Percentiles rank a stretch among this genome's conserved stretches.
These are phyloP conservation scores for Pyrenophora seminiperda DNA, from an alignment of 2,329 filamentous ascomycete species.

Conservation along the genomic window DNA sequence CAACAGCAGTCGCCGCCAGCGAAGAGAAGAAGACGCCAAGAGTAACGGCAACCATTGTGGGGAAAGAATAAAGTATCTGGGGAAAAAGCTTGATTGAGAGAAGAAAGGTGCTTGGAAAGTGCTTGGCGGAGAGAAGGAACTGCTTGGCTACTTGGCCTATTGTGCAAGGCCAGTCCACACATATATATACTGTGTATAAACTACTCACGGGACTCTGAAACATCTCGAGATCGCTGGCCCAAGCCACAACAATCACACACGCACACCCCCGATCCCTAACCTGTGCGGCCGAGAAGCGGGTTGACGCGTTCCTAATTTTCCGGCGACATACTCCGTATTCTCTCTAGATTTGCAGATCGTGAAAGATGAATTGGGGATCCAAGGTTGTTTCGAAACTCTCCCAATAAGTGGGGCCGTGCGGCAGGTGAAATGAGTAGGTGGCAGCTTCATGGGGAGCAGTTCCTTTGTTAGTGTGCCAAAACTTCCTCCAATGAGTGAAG, in stretches of 20 bases:
- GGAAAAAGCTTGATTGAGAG: slow-evolving; percentile 10
- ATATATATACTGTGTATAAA: slow-evolving; percentile 23
- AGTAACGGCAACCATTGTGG: slow-evolving; percentile 22
- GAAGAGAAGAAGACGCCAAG: slow-evolving; percentile 21
- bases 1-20: slow-evolving; percentile 28
- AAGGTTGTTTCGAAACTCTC: slow-evolving; percentile 13
- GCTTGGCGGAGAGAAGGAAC: slow-evolving; percentile 12
- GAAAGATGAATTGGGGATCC: slow-evolving; percentile 22
- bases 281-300: too few relatives aligned
- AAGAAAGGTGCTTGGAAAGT: slow-evolving; percentile 7
- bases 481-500: slow-evolving; percentile 4
- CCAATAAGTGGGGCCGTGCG: slow-evolving; percentile 1
- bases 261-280: too few relatives aligned
- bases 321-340: background rate
- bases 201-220: background rate
- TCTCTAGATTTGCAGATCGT: slow-evolving; percentile 7
- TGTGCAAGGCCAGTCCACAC: slow-evolving; percentile 18
- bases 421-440: background rate
- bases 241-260: too few relatives aligned
- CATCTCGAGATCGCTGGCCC: background rate
- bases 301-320: slow-evolving; percentile 7
- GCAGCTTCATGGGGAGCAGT: background rate
- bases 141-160: slow-evolving; percentile 19
- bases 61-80: slow-evolving; percentile 5
- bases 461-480: background rate